phyloP scores from a whole-genome alignment of 2,329 filamentous ascomycete genomes.

The Teratosphaeria gauchensis region DNA sequence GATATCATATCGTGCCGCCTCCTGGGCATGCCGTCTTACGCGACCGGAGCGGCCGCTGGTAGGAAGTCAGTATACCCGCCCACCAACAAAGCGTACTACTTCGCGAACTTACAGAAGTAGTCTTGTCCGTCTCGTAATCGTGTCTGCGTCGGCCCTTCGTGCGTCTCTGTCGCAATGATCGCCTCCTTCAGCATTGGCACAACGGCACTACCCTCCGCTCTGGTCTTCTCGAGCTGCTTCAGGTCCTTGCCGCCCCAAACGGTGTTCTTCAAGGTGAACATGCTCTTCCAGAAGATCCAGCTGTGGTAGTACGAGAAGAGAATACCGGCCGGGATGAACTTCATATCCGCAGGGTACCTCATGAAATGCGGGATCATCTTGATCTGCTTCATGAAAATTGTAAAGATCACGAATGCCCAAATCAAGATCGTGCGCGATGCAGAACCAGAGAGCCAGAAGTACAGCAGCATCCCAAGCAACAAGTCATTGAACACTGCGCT shows the following conservation, averaged over 20 bases:
- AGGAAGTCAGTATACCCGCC: not conserved
- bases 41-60: not conserved
- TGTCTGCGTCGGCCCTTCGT: conserved; percentile 3
- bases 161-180: conserved; percentile 3
- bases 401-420: conserved; percentile 30
- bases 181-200: conserved; percentile 12
- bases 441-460: not conserved
- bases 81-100: not conserved
- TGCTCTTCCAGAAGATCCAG: conserved; percentile 47
- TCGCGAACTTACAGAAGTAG: conserved; percentile 7
- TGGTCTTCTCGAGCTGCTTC: conserved; percentile 10
- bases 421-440: not conserved
- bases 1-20: not conserved
- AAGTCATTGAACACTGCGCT: conserved; percentile 47
- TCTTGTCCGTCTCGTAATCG: conserved; percentile 10
- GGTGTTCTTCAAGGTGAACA: conserved; percentile 36
- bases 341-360: conserved; percentile 43
- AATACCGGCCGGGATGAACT: conserved; percentile 41
- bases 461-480: not conserved
- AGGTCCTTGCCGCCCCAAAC: conserved; percentile 24
- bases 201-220: conserved; percentile 8
- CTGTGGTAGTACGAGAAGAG: conserved; percentile 50
- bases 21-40: not conserved
- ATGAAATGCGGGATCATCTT: conserved; percentile 47
- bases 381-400: conserved; percentile 46